A percentile compares a stretch with the other conserved stretches of the same genome.
Conservation (phyloP, 441 rosid genomes). For the Gossypium schwendimanii region DNA sequence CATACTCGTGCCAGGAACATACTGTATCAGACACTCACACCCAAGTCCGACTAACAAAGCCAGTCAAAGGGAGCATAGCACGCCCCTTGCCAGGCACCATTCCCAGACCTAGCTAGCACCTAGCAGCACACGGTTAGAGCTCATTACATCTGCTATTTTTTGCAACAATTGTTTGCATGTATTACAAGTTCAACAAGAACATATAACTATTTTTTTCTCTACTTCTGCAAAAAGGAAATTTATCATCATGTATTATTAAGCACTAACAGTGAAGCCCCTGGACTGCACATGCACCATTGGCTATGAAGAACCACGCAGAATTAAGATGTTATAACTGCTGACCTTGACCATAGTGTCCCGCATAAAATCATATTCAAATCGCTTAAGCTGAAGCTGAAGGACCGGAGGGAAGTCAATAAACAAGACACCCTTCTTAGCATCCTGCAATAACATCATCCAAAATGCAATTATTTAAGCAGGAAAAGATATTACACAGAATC, state of each 20-base stretch:
- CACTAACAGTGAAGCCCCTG: neutral
- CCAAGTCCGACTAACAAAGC: neutral
- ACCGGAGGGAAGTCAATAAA: slow-evolving; percentile 53
- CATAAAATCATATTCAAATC: slow-evolving; percentile 49
- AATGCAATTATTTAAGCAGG: neutral
- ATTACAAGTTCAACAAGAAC: neutral
- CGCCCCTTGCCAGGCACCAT: too few relatives aligned
- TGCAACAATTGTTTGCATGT: neutral
- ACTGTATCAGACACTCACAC: neutral
- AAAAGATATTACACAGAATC: neutral
- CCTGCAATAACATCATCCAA: slow-evolving; percentile 26
- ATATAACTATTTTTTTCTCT: neutral
- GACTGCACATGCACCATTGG: neutral
- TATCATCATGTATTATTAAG: neutral
- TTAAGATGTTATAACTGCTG: slow-evolving; percentile 12
- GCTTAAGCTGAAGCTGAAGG: slow-evolving; percentile 49
- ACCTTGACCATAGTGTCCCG: slow-evolving; percentile 53
- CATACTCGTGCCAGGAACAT: neutral
- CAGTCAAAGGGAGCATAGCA: neutral
- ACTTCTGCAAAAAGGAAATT: neutral
- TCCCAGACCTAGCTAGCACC: too few relatives aligned
- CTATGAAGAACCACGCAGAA: neutral
- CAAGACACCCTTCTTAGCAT: slow-evolving; percentile 48
- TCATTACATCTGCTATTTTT: neutral
- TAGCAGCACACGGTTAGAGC: neutral